Conservation (phyloP, 1,139 yeast genomes). For the Williopsis jadinii region DNA sequence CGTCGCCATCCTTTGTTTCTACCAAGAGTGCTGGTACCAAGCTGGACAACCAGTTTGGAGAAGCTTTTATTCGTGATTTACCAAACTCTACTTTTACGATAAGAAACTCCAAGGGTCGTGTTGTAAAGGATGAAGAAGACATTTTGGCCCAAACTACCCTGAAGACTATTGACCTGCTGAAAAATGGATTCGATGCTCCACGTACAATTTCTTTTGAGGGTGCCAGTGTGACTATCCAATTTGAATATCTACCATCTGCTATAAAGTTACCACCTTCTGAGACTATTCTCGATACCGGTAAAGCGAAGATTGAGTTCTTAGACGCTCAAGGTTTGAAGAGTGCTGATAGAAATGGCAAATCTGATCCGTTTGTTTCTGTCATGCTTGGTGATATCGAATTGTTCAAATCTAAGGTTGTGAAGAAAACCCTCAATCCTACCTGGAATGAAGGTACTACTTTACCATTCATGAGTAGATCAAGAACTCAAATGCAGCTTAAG, state of each 20-base stretch:
- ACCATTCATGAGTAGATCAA: slow-evolving; percentile 56
- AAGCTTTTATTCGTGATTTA: slow-evolving; percentile 62
- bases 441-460: slow-evolving; percentile 62
- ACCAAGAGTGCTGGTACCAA: slow-evolving; percentile 28
- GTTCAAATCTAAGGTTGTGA: slow-evolving; percentile 51
- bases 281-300: slow-evolving; percentile 62
- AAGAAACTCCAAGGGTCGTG: slow-evolving; percentile 46
- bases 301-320: slow-evolving; percentile 45
- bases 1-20: slow-evolving; percentile 51
- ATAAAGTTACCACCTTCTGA: slow-evolving; percentile 49
- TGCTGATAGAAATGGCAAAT: slow-evolving; percentile 66
- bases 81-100: slow-evolving; percentile 50
- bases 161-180: slow-evolving; percentile 46
- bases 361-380: slow-evolving; percentile 59
- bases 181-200: slow-evolving; percentile 41
- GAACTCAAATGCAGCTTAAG: slow-evolving; percentile 40
- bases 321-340: slow-evolving; percentile 47
- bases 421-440: slow-evolving; percentile 59
- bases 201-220: slow-evolving; percentile 39
- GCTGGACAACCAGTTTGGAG: slow-evolving; percentile 37
- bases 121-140: slow-evolving; percentile 41
- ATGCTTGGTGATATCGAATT: slow-evolving; percentile 47
- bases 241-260: slow-evolving; percentile 56
- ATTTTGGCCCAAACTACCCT: slow-evolving; percentile 42
- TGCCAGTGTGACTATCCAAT: slow-evolving; percentile 37